phyloP scores from a whole-genome alignment of 441 rosid species.

The Adansonia madagascariensis region DNA sequence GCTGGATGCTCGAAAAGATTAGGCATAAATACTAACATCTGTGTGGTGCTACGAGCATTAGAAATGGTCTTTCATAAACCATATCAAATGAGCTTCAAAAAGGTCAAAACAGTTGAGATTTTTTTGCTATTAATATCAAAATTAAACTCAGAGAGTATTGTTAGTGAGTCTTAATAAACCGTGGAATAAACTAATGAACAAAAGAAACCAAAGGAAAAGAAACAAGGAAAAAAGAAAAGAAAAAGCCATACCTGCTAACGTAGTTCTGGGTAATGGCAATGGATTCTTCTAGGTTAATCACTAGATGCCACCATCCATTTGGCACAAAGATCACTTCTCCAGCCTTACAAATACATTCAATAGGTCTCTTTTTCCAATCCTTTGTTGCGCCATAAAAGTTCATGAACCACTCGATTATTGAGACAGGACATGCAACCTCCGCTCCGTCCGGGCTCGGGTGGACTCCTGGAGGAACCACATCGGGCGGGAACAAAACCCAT shows the following conservation, averaged over 20 bases:
- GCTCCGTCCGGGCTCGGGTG: slow-evolving; percentile 97
- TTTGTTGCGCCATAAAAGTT: slow-evolving; percentile 83
- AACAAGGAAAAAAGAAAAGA: neutral
- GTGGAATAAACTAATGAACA: slow-evolving; percentile 12
- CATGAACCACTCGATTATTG: slow-evolving; percentile 98
- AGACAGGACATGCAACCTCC: slow-evolving; percentile 98
- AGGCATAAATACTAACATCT: neutral
- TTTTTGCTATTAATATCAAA: slow-evolving; percentile 6
- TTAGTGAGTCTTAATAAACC: neutral
- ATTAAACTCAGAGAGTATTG: slow-evolving; percentile 1
- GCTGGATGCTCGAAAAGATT: neutral
- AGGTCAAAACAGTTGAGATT: neutral
- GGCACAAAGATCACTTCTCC: slow-evolving; percentile 97
- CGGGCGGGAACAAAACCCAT: slow-evolving; percentile 96
- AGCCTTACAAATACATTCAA: slow-evolving; percentile 87
- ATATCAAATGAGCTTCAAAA: neutral
- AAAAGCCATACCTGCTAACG: slow-evolving; percentile 73
- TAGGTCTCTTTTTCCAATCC: slow-evolving; percentile 72
- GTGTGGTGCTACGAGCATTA: too few relatives aligned
- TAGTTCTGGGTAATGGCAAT: slow-evolving; percentile 94
- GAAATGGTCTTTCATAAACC: too few relatives aligned
- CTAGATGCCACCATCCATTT: slow-evolving; percentile 99
- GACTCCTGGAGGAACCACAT: slow-evolving; percentile 91
- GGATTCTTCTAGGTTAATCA: slow-evolving; percentile 91
- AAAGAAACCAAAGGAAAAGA: neutral